Evolutionary conservation across 164 flowering plant genomes (phyloP).

Genomic region (Kalanchoe fedtschenkoi): DNA sequence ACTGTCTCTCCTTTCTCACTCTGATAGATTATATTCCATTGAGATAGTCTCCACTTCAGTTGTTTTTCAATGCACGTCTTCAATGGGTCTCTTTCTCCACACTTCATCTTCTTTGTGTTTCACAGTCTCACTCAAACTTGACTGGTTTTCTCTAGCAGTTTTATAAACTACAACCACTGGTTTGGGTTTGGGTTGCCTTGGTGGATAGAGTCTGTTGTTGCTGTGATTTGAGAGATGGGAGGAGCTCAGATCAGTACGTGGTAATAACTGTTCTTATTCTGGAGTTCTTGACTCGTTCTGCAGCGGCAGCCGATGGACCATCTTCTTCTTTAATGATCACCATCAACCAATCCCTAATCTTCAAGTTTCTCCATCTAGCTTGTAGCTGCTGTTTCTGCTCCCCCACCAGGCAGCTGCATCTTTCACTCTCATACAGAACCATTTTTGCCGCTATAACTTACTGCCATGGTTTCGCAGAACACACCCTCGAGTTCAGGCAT

Average conservation of each 20-base stretch:
- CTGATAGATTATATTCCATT: constrained; percentile 2
- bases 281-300: background rate
- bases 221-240: background rate
- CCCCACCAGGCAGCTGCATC: background rate
- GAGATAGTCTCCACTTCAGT: background rate
- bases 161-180: too few relatives aligned
- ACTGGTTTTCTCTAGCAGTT: constrained; percentile 8
- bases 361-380: constrained; percentile 6
- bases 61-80: constrained; percentile 4
- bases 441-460: background rate
- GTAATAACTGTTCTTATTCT: background rate
- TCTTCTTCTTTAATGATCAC: constrained; percentile 2
- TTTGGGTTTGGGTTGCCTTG: background rate
- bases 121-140: constrained; percentile 2
- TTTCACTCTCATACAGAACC: background rate
- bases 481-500: constrained; percentile 27
- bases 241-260: background rate
- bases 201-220: background rate
- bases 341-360: constrained; percentile 7
- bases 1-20: constrained; percentile 1
- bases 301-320: background rate
- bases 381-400: background rate
- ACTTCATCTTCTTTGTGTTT: constrained; percentile 2
- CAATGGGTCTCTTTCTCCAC: constrained; percentile 10
- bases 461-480: constrained; percentile 30